A percentile compares a stretch with the other conserved stretches of the same genome.
Conservation (phyloP, 2,329 filamentous ascomycete species). For the Fusarium sp. region DNA sequence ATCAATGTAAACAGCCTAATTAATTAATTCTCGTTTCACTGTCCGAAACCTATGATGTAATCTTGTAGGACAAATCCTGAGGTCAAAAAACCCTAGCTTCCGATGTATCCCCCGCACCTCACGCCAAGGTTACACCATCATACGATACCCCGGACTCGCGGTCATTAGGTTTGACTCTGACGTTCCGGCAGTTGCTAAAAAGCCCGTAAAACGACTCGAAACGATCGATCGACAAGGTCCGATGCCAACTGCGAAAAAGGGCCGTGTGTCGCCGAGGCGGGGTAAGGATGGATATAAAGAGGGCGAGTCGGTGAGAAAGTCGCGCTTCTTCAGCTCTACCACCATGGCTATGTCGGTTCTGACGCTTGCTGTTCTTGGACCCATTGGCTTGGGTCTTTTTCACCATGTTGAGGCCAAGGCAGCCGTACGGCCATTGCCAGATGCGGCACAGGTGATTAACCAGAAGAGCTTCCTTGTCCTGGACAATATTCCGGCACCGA, state of each 20-base stretch:
- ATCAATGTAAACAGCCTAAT: neutral
- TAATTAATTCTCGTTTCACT: neutral
- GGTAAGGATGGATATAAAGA: neutral
- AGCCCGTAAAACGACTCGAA: neutral
- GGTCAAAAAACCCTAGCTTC: neutral
- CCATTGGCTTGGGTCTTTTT: slow-evolving; percentile 1
- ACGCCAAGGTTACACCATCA: neutral
- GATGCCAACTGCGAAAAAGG: neutral
- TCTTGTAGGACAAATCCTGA: neutral
- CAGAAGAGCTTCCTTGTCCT: slow-evolving; percentile 39
- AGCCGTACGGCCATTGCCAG: slow-evolving; percentile 8
- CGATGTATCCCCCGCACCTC: neutral
- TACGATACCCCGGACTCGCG: neutral
- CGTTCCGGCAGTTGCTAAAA: neutral
- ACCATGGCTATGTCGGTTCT: slow-evolving; percentile 6
- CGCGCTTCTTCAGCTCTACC: neutral
- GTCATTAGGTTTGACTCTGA: neutral
- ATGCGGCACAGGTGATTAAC: slow-evolving; percentile 33
- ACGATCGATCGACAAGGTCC: neutral
- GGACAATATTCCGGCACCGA: slow-evolving; percentile 23
- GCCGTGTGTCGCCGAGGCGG: neutral
- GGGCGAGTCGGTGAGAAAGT: neutral
- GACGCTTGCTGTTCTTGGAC: neutral
- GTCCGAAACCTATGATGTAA: neutral
- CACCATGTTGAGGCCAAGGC: neutral